Evolutionary conservation across 306 rosid species (phyloP), one percentile per base, ranked within the genome.

Genomic region (Quillaja saponaria): DNA sequence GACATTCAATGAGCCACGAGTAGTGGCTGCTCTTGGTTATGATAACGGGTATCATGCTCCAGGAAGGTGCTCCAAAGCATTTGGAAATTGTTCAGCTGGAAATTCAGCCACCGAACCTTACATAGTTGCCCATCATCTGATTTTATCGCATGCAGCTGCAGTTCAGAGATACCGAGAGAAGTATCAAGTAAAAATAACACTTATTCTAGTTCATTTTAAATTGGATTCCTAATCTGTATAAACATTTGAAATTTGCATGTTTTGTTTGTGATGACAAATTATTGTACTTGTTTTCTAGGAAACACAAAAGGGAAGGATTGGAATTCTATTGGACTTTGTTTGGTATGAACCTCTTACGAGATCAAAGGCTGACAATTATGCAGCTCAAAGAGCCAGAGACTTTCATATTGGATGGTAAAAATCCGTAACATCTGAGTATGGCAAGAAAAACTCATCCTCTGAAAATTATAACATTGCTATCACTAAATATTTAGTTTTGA

Each of bases 341-440:
- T 91, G 97, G 97, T 87, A 85, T 49, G 97, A 91, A 66, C 88
- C 88, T 71, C 97, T 91, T 67, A 85, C 97, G 18, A 71, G 91
- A 71, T 80, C 87, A 37, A 87, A 85, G 78, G 97, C 96, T 6
- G 97, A 91, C 53, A 81, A 73, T 68, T 80, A 74, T 57, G 97
- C 97, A 33, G 97, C 97, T 66, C 97, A 91, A 57, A 81, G 97
- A 81, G 97, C 97, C 5, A 86, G 90, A 67, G 97, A 91, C 77
- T 91, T 91, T 61, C 97, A 91, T 48, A 17, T 91, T 37, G 97
- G 96, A 83, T 91, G 97, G 97, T 91, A 87, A 87, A 52, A 34
- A 13, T 41, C 54, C 28, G 59, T 17, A 25, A 45, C 25, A 71
- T 41, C 13, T 47, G 14, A 33, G 1, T 6, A 20, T 33, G 11